Base-by-base conservation (phyloP, 345 rosid species). In the Acer yangbiense region DNA sequence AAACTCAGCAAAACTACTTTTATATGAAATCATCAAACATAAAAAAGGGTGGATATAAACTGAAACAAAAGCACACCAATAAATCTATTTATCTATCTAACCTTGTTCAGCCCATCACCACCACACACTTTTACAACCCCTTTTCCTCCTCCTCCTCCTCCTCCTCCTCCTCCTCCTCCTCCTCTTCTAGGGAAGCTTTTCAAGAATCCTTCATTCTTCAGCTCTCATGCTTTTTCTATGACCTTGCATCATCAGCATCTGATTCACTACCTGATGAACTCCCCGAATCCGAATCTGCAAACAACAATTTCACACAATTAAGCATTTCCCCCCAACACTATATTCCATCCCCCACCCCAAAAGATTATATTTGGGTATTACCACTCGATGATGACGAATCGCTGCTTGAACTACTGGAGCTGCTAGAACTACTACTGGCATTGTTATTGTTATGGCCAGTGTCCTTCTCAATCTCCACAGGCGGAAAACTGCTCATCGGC, bases 391-490 rank as follows among this genome's bases (percentile, higher is more conserved):
- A 91, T 2, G 92, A 91, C 6, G 91, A 83, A 69, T 83, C 92
- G 70, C 93, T 92, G 32, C 94, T 83, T 12, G 93, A 91, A 69
- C 93, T 92, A 44, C 94, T 81, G 32, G 93, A 91, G 85, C 92
- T 85, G 70, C 88, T 84, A 6, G 86, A 85, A 74, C 88, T 74
- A 25, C 77, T 85, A 74, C 89, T 83, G 29, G 87, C 86, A 41
- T 86, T 85, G 71, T 88, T 82, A 71, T 85, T 85, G 1, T 79
- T 85, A 39, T 75, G 89, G 7, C 85, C 87, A 71, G 85, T 84
- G 75, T 93, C 98, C 79, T 88, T 93, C 82, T 91, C 98, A 62
- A 93, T 93, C 85, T 93, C 94, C 43, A 93, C 94, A 1, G 98
- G 90, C 23, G 98, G 98, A 39, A 91, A 93, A 80, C 83, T 90